These are phyloP conservation scores for Metschnikowia proteae DNA, from an alignment of 805 yeast species.

Conservation along the genomic window DNA sequence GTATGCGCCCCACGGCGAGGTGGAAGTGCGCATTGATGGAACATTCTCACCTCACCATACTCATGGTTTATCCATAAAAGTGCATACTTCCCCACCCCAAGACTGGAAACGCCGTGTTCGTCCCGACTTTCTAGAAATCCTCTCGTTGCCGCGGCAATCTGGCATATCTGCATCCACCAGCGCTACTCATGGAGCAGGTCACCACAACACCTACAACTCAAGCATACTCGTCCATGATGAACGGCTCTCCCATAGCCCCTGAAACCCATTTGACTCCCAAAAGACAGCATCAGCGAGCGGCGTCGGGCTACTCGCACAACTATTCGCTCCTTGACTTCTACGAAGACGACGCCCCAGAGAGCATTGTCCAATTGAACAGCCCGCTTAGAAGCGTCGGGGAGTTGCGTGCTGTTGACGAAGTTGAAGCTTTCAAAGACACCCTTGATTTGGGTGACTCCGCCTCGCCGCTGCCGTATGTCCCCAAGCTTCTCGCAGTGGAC, in stretches of 20 bases:
- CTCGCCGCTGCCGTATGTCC: not conserved
- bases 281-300: conserved; percentile 25
- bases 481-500: conserved; percentile 4
- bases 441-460: not conserved
- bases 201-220: no score
- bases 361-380: not conserved
- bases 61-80: not conserved
- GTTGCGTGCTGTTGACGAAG: not conserved
- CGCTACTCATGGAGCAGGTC: no score
- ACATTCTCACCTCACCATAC: not conserved
- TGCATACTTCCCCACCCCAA: not conserved
- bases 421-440: not conserved
- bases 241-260: not conserved
- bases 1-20: not conserved
- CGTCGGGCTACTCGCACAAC: conserved; percentile 32
- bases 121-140: not conserved
- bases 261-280: not conserved
- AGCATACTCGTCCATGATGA: not conserved
- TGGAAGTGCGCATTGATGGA: conserved; percentile 1
- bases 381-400: not conserved
- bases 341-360: conserved; percentile 42
- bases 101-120: not conserved
- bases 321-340: conserved; percentile 39
- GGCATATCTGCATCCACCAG: not conserved
- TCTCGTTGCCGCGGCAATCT: not conserved